phyloP scores from a whole-genome alignment of 164 flowering plant genomes.

The Warburgia ugandensis region DNA sequence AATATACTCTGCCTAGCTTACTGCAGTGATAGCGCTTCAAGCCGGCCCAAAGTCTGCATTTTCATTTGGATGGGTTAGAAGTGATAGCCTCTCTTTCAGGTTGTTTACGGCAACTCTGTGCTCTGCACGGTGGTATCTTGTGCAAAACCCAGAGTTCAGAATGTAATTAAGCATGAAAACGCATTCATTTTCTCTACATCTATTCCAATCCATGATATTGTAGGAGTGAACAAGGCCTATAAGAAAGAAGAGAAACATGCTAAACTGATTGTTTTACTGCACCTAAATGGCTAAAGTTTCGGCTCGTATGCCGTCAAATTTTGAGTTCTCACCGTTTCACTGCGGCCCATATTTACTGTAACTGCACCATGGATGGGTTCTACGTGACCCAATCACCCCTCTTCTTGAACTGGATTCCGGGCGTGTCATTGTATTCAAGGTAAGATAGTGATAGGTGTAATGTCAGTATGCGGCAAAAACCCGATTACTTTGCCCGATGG shows the following conservation, averaged over 20 bases:
- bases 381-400: slow-evolving; percentile 7
- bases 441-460: slow-evolving; percentile 5
- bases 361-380: slow-evolving; percentile 2
- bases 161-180: too few species aligned
- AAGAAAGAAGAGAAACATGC: too few species aligned
- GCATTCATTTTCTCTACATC: too few species aligned
- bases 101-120: slow-evolving; percentile 13
- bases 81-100: slow-evolving; percentile 5
- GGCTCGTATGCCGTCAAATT: too few species aligned
- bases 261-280: too few species aligned
- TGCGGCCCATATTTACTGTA: neutral
- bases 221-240: too few species aligned
- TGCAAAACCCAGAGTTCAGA: slow-evolving; percentile 8
- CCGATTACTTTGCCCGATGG: slow-evolving; percentile 4
- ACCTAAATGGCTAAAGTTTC: too few species aligned
- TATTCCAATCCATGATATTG: too few species aligned
- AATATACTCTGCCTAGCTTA: slow-evolving; percentile 1
- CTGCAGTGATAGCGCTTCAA: neutral
- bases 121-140: slow-evolving; percentile 4
- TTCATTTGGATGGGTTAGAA: slow-evolving; percentile 4
- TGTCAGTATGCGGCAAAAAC: slow-evolving; percentile 3
- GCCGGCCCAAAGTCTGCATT: slow-evolving; percentile 3
- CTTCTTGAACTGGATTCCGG: slow-evolving; percentile 9
- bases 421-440: slow-evolving; percentile 3
- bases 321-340: slow-evolving; percentile 6